Evolutionary conservation across 208 protist genomes (phyloP), one percentile per base, ranked within the genome.

Genomic region (Trypanosomatidae sp.): DNA sequence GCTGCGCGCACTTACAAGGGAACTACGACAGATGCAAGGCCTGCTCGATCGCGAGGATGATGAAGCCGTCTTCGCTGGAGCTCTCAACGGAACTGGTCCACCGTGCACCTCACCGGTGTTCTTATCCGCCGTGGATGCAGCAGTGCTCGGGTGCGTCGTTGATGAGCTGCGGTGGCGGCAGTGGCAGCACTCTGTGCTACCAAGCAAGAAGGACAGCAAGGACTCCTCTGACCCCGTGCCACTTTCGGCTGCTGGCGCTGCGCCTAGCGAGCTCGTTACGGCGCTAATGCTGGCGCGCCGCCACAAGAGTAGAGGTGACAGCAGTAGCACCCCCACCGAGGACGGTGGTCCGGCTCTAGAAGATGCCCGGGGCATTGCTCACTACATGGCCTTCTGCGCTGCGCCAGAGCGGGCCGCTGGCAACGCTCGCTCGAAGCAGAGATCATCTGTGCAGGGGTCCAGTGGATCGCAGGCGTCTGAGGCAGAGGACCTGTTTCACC

Each of bases 111-210:
- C 75, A 9, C 28, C 55, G 10, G 69, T 47, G 15, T 68, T 80
- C 50, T 43, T 80, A 4, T 22, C 69, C n/a, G 69, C 75, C 1
- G 55, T 80, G 1, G 75, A 80, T 53, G 55, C 64, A 12, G 75
- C 70, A 47, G 30, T 80, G 43, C 75, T 80, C 1, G 69, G 69
- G 17, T 80, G 69, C 56, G 17, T 80, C 5, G 75, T 80, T 6
- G 69, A 80, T 55, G 75, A 80, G 60, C 75, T 80, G 2, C 75
- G 65, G 33, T 80, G 75, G 75, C 75, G 69, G 15, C 62, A 68
- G 69, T 66, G 59, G 75, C 75, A 19, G 55, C 65, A 36, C 13
- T 43, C 69, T 44, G 9, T n/a, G 49, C 33, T 25, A 12, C 33
- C 49, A 50, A n/a, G 49, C 66, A 56, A 69, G 49, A n/a, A 17